These are phyloP conservation scores for Clavariopsis aquatica DNA, from an alignment of 495 filamentous ascomycete species.

Conservation along the genomic window DNA sequence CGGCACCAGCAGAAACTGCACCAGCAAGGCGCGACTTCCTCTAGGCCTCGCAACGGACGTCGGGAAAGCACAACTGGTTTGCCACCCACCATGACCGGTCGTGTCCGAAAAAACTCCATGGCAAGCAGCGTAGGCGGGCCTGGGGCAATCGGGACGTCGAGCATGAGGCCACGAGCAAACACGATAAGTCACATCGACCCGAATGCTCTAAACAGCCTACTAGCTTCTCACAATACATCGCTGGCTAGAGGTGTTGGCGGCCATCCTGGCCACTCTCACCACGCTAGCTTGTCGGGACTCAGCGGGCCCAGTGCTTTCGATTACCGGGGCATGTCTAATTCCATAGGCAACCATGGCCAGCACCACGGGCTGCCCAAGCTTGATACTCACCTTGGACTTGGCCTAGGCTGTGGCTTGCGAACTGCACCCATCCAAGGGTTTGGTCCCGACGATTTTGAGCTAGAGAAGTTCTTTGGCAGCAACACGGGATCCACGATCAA, in stretches of 20 bases:
- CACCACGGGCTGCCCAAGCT: constrained; percentile 73
- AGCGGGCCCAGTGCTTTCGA: constrained; percentile 63
- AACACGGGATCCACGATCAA: constrained; percentile 75
- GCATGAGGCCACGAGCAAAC: constrained; percentile 88
- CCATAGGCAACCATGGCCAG: constrained; percentile 64
- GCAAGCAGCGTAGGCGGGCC: constrained; percentile 58
- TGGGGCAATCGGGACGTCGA: constrained; percentile 49
- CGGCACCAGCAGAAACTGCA: constrained; percentile 99
- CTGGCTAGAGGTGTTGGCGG: constrained; percentile 52
- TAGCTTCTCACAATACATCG: constrained; percentile 57
- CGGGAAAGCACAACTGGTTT: constrained; percentile 74
- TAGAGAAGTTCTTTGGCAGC: constrained; percentile 68
- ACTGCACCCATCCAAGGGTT: constrained; percentile 76
- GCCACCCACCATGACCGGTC: constrained; percentile 48
- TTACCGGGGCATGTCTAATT: constrained; percentile 71
- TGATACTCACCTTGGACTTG: constrained; percentile 73
- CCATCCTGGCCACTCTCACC: constrained; percentile 38
- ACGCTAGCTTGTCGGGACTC: constrained; percentile 53
- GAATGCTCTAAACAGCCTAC: constrained; percentile 69
- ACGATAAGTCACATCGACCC: constrained; percentile 95
- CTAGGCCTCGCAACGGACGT: constrained; percentile 76
- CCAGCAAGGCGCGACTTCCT: constrained; percentile 89
- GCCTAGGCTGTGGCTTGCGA: constrained; percentile 64
- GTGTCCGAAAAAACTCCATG: constrained; percentile 90
- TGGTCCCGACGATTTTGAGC: constrained; percentile 66